Percentiles rank a stretch among this genome's conserved stretches.
phyloP scores from a whole-genome alignment of 345 rosid genomes.

The Dipteronia dyeriana region DNA sequence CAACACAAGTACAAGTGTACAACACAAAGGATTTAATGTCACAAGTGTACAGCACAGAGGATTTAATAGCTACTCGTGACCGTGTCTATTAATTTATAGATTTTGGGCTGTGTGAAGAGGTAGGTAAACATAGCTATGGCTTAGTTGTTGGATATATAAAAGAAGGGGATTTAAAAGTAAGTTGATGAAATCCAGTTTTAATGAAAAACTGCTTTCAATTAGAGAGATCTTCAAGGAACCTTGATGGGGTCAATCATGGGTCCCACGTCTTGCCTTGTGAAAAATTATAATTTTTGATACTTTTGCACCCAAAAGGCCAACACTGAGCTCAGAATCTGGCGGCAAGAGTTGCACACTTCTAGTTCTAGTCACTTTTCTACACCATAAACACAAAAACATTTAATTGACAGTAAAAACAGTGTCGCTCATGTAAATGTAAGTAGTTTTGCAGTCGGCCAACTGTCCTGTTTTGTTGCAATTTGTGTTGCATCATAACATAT shows the following conservation, averaged over 20 bases:
- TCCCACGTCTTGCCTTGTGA: not conserved
- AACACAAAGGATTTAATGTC: not conserved
- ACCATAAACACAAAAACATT: not conserved
- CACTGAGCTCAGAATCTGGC: not conserved
- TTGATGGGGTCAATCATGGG: not conserved
- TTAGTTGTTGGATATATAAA: not conserved
- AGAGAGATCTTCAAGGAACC: not conserved
- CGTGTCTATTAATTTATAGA: not conserved
- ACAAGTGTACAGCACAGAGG: too few relatives aligned
- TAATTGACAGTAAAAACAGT: not conserved
- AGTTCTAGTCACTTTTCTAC: not conserved
- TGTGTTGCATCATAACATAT: too few relatives aligned
- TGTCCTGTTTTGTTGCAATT: too few relatives aligned
- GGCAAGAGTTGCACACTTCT: not conserved
- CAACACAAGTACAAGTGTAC: not conserved
- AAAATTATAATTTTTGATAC: not conserved
- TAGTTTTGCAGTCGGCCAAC: not conserved
- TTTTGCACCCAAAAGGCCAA: slow-evolving; percentile 10
- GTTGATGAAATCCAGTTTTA: not conserved
- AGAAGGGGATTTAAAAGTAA: not conserved
- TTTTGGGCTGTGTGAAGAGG: not conserved
- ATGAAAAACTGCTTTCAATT: not conserved
- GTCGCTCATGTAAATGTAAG: too few relatives aligned
- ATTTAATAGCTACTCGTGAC: not conserved
- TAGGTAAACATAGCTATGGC: not conserved